phyloP scores from a whole-genome alignment of 1,139 yeast species.

The Lodderomyces orthopsilosis region DNA sequence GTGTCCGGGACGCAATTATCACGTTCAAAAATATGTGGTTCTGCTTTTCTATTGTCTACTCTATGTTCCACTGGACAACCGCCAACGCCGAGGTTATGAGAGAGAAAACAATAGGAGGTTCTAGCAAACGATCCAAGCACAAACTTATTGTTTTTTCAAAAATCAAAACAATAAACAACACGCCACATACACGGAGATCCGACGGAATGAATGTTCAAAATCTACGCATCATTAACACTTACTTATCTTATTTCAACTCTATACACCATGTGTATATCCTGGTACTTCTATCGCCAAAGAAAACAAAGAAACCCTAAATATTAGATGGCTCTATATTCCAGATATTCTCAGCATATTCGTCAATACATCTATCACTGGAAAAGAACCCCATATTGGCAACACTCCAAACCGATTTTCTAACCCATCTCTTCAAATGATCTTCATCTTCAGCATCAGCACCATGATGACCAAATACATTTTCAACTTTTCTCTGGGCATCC shows the following conservation, averaged over 20 bases:
- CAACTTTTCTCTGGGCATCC: slow-evolving; percentile 76
- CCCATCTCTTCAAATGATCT: slow-evolving; percentile 68
- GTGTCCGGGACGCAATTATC: no score
- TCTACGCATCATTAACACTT: not conserved
- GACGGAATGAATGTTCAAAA: no score
- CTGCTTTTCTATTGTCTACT: no score
- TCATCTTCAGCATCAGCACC: slow-evolving; percentile 42
- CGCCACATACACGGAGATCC: no score
- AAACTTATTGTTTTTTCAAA: no score
- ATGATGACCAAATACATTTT: slow-evolving; percentile 59
- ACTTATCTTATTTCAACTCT: not conserved
- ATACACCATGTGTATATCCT: not conserved
- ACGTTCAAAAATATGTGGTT: no score
- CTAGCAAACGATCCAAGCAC: no score
- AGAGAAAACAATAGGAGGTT: no score
- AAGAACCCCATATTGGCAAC: slow-evolving; percentile 96
- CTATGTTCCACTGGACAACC: no score
- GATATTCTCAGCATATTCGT: slow-evolving; percentile 87
- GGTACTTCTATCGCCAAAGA: not conserved
- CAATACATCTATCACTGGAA: slow-evolving; percentile 85
- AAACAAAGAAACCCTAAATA: slow-evolving; percentile 3
- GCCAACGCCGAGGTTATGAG: no score
- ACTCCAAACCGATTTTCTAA: slow-evolving; percentile 66
- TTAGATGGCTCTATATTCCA: slow-evolving; percentile 81
- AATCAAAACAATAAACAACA: no score